These are phyloP conservation scores for Ceratocystis ficicola DNA, from an alignment of 2,329 filamentous ascomycete genomes.

Conservation along the genomic window DNA sequence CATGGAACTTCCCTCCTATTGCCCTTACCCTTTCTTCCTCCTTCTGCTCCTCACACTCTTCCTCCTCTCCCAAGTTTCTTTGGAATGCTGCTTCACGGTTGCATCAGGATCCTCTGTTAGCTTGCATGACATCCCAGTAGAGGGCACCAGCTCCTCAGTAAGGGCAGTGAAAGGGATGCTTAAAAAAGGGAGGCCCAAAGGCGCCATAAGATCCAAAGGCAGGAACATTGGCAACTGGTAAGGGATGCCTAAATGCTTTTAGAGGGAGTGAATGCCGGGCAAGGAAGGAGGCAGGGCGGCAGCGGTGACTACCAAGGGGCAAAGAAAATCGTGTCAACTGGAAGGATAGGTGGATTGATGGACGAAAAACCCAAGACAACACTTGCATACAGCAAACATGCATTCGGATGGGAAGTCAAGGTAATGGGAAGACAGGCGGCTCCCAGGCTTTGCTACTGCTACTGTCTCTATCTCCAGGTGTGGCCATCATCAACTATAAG, in stretches of 20 bases:
- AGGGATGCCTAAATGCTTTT: neutral
- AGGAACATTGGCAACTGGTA: neutral
- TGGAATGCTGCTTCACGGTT: slow-evolving; percentile 11
- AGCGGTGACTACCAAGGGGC: neutral
- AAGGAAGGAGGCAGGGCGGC: neutral
- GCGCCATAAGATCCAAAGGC: neutral
- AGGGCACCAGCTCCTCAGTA: no score
- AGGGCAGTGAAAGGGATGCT: neutral
- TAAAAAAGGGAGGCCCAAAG: neutral
- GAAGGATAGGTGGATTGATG: neutral
- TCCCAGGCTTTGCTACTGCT: neutral
- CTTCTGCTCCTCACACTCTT: no score
- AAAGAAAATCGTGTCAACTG: neutral
- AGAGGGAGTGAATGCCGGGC: neutral
- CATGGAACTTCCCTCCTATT: neutral
- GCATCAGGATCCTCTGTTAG: neutral
- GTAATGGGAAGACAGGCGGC: neutral
- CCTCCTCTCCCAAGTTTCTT: no score
- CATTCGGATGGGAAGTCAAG: no score
- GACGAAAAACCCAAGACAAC: neutral
- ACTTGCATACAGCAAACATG: neutral
- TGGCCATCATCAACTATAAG: slow-evolving; percentile 14
- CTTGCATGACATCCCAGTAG: neutral
- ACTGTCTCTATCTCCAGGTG: neutral
- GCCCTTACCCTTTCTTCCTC: no score